Evolutionary conservation across 148 eudicot genomes (phyloP), one percentile per base, ranked within the genome.

Genomic region (Arbutus unedo): DNA sequence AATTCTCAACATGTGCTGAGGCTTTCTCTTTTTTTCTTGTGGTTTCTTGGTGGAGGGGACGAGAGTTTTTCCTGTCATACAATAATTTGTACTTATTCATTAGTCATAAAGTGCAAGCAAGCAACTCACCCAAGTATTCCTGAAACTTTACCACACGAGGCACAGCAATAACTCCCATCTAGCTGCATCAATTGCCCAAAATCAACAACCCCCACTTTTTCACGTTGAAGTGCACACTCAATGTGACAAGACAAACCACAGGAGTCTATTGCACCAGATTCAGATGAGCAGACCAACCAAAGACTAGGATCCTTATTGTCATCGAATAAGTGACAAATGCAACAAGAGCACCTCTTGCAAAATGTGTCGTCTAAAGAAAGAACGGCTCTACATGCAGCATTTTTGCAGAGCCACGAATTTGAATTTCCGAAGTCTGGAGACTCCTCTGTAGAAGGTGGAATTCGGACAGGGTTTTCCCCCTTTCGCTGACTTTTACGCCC

Each of bases 291-390:
- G n/a, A 91, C 93, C 80, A 96, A 82, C 98, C 98, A 96, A 84
- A 93, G 96, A 87, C 97, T 94, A 10, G 98, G 97, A 88, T 96
- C 98, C 86, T 96, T 96, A 76, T 94, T 94, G 81, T 93, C 98
- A 91, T 96, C 98, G 86, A 91, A 94, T 62, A 59, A 83, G 87
- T 90, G 95, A 80, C 98, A 96, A 19, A 96, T 94, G 87, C 93
- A 94, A 86, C 99, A 96, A 15, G 99, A 96, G 84, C 99, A 96
- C 89, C 99, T 92, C 89, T 88, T 89, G 88, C 99, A 94, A 81
- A 94, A 96, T 15, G 87, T 85, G 82, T 93, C 91, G 81, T 89
- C 90, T 8, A 81, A 78, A 4, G 93, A 85, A 83, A 94, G 79
- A 81, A 84, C 76, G 66, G 96, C 94, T 82, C 93, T 89, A 77